Percentiles rank a stretch among this genome's conserved stretches.
Conservation (phyloP, 371 early-diverging fungal genomes). For the Funneliformis caledonium region DNA sequence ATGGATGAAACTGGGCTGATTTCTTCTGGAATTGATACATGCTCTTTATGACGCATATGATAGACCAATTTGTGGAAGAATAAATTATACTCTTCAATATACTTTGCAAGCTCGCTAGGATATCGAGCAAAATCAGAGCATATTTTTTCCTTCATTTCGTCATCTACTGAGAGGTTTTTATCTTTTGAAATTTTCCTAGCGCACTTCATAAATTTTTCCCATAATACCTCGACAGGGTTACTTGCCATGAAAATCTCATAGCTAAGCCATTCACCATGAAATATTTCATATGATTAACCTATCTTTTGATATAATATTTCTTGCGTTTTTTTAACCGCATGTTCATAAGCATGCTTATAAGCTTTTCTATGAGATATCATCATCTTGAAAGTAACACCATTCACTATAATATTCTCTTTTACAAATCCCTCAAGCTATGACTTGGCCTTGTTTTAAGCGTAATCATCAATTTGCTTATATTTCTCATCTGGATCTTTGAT, state of each 20-base stretch:
- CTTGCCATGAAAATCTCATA: too few species aligned
- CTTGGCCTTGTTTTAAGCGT: constrained; percentile 23
- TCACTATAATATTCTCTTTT: too few species aligned
- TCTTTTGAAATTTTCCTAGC: constrained; percentile 2
- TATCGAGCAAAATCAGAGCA: too few species aligned
- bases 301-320: constrained; percentile 5
- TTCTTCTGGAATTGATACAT: too few species aligned
- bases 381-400: background rate
- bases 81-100: too few species aligned
- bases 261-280: constrained; percentile 34
- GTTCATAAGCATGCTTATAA: constrained; percentile 6
- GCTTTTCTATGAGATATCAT: background rate
- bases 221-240: too few species aligned
- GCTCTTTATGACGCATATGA: too few species aligned
- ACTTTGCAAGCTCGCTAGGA: too few species aligned
- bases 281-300: background rate
- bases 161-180: constrained; percentile 29
- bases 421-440: constrained; percentile 9
- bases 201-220: constrained; percentile 26
- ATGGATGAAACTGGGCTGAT: too few species aligned
- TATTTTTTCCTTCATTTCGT: too few species aligned
- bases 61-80: too few species aligned
- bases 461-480: constrained; percentile 18
- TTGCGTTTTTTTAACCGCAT: background rate
- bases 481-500: too few species aligned